Evolutionary conservation across 2,329 filamentous ascomycete genomes (phyloP).

Genomic region (Fusarium keratoplasticum): DNA sequence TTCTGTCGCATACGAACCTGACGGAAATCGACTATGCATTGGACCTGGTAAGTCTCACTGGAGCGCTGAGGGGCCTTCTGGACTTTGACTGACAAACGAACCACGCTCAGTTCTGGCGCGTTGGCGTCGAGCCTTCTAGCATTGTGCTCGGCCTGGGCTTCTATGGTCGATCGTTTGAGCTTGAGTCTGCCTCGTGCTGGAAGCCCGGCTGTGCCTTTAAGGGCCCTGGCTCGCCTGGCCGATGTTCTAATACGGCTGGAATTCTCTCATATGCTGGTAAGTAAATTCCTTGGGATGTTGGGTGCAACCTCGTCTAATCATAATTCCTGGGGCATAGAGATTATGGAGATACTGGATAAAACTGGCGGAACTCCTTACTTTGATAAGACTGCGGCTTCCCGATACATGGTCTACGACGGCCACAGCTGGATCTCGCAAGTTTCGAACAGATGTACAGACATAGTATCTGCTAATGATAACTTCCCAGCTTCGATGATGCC

Average conservation of each 20-base stretch:
- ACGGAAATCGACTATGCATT: background rate
- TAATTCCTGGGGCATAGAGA: background rate
- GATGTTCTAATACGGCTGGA: background rate
- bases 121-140: background rate
- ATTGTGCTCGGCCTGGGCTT: background rate
- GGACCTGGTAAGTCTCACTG: background rate
- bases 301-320: background rate
- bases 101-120: background rate
- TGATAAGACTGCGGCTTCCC: background rate
- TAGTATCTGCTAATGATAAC: background rate
- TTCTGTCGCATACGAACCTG: background rate
- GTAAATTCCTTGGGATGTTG: background rate
- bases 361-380: background rate
- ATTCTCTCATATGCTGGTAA: background rate
- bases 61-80: background rate
- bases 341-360: background rate
- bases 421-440: background rate
- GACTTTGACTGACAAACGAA: background rate
- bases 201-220: background rate
- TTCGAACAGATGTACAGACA: background rate
- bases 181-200: background rate
- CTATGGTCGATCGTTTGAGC: background rate
- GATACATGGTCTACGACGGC: background rate
- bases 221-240: background rate
- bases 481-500: background rate